Conservation (phyloP, 805 yeast species). For the Barnettozyma populi region DNA sequence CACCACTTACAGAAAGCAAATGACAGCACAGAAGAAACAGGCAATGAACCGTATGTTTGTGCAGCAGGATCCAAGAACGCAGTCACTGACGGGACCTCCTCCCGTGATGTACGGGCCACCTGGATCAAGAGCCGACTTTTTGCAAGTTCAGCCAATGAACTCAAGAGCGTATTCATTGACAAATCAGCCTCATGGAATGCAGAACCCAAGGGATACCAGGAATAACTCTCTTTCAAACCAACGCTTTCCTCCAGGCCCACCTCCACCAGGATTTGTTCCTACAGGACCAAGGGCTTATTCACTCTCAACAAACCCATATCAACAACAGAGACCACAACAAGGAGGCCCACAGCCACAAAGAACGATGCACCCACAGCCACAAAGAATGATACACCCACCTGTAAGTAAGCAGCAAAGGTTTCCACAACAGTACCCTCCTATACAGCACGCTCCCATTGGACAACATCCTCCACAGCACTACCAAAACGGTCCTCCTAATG, state of each 20-base stretch:
- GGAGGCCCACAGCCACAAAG: background rate
- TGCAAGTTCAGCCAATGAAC: background rate
- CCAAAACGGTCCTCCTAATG: background rate
- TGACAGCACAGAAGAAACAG: slow-evolving; percentile 62
- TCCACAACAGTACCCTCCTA: background rate
- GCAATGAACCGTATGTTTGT: slow-evolving; percentile 31
- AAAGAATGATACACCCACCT: background rate
- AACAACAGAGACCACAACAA: slow-evolving; percentile 3
- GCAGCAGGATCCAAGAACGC: slow-evolving; percentile 12
- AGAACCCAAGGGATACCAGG: slow-evolving; percentile 7
- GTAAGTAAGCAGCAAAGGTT: background rate
- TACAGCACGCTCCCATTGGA: background rate
- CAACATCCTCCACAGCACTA: background rate
- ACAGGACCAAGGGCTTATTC: slow-evolving; percentile 19
- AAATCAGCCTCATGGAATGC: background rate
- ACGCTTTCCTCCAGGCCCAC: slow-evolving; percentile 1
- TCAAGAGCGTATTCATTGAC: slow-evolving; percentile 19
- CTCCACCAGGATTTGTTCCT: background rate
- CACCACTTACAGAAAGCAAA: slow-evolving; percentile 62
- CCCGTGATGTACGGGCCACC: background rate
- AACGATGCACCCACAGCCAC: background rate
- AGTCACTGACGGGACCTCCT: slow-evolving; percentile 15
- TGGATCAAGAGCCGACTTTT: slow-evolving; percentile 1
- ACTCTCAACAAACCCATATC: slow-evolving; percentile 18
- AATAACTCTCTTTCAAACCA: slow-evolving; percentile 16